Evolutionary conservation across 805 yeast genomes (phyloP).

Genomic region (Jamesozyma spencerorum): DNA sequence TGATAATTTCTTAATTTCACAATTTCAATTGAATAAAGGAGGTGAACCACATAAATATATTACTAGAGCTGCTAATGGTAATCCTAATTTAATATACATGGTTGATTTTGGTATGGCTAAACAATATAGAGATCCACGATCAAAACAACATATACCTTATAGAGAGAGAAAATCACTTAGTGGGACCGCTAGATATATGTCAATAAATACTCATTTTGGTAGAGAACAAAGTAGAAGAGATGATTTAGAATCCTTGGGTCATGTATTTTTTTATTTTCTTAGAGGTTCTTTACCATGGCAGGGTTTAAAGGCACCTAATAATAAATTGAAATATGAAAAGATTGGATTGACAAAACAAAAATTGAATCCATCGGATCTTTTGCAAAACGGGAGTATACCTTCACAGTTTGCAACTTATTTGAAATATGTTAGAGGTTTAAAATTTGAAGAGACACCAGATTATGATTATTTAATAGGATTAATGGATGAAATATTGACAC

Average conservation of each 20-base stretch:
- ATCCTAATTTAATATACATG: constrained; percentile 76
- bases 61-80: constrained; percentile 18
- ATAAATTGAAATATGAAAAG: constrained; percentile 90
- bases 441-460: constrained; percentile 75
- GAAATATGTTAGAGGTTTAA: constrained; percentile 54
- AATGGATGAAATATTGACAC: constrained; percentile 50
- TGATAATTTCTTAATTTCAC: constrained; percentile 73
- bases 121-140: constrained; percentile 92
- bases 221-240: constrained; percentile 95
- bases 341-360: constrained; percentile 74
- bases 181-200: constrained; percentile 98
- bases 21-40: constrained; percentile 42
- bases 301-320: constrained; percentile 95
- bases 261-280: constrained; percentile 89
- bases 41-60: constrained; percentile 44
- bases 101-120: constrained; percentile 99
- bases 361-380: constrained; percentile 50
- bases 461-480: constrained; percentile 56
- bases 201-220: constrained; percentile 93
- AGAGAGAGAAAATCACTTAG: constrained; percentile 91
- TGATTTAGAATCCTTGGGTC: constrained; percentile 93
- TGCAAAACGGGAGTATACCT: constrained; percentile 52
- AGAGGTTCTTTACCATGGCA: constrained; percentile 98
- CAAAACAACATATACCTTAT: constrained; percentile 92
- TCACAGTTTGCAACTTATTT: constrained; percentile 66